Conservation (phyloP, 192 early-diverging fungal species). For the Backusella tuberculispora region DNA sequence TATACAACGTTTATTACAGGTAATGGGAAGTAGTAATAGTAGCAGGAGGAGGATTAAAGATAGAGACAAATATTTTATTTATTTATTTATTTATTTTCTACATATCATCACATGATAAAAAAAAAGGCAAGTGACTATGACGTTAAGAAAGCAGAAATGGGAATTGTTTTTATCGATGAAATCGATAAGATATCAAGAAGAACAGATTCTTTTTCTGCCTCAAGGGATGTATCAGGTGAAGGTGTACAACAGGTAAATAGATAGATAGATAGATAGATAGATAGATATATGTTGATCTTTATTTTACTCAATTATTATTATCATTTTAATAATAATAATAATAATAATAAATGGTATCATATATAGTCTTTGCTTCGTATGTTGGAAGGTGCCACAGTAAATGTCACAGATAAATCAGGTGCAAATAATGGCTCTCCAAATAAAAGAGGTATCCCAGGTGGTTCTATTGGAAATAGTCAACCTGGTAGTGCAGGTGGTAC, state of each 20-base stretch:
- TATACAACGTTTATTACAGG: conserved; percentile 81
- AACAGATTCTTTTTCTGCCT: conserved; percentile 71
- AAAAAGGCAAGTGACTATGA: conserved; percentile 81
- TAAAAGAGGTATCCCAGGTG: conserved; percentile 11
- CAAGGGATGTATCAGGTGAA: conserved; percentile 91
- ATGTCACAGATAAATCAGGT: conserved; percentile 80
- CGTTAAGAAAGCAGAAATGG: conserved; percentile 81
- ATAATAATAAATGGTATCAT: not conserved
- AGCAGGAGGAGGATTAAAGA: too few relatives aligned
- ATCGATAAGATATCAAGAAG: conserved; percentile 90
- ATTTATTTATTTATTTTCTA: not conserved
- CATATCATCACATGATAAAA: not conserved
- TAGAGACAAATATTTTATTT: too few relatives aligned
- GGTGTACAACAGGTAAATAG: conserved; percentile 76
- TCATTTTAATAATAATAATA: not conserved
- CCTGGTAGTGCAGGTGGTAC: not conserved
- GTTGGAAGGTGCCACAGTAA: conserved; percentile 90
- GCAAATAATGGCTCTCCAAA: conserved; percentile 38
- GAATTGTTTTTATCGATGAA: conserved; percentile 91
- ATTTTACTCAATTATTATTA: too few relatives aligned
- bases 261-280: not conserved
- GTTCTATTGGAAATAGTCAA: conserved; percentile 18
- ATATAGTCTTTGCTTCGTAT: conserved; percentile 67
- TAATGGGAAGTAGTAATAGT: too few relatives aligned
- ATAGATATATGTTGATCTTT: too few relatives aligned